These are phyloP conservation scores for Skeletonema costatum DNA, from an alignment of 108 stramenopile genomes.

Conservation along the genomic window DNA sequence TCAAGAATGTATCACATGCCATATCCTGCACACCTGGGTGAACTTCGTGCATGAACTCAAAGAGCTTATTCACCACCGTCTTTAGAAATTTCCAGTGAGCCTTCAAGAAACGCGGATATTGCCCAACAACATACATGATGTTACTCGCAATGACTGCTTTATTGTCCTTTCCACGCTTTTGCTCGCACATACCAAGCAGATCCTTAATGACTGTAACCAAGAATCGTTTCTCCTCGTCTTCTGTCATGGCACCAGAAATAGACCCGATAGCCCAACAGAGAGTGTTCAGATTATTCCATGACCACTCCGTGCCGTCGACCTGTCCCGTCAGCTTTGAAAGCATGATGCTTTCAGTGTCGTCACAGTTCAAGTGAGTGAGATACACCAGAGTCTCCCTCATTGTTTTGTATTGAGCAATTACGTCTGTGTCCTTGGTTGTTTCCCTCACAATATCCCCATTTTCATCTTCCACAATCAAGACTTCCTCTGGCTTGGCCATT, in stretches of 20 bases:
- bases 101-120: slow-evolving; percentile 99
- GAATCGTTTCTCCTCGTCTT: slow-evolving; percentile 99
- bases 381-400: slow-evolving; percentile 98
- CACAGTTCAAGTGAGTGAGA: slow-evolving; percentile 97
- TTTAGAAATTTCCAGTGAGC: slow-evolving; percentile 99
- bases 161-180: slow-evolving; percentile 98
- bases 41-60: slow-evolving; percentile 99
- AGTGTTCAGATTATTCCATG: slow-evolving; percentile 96
- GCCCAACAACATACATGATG: slow-evolving; percentile 99
- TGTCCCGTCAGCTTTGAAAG: slow-evolving; percentile 95
- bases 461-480: slow-evolving; percentile 98
- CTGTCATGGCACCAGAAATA: slow-evolving; percentile 98
- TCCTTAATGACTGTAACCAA: slow-evolving; percentile 99
- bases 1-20: slow-evolving; percentile 99
- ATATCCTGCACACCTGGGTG: slow-evolving; percentile 99
- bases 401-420: slow-evolving; percentile 99
- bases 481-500: slow-evolving; percentile 99
- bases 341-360: slow-evolving; percentile 98
- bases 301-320: slow-evolving; percentile 90
- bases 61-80: slow-evolving; percentile 99
- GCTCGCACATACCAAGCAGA: slow-evolving; percentile 94
- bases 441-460: slow-evolving; percentile 98
- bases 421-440: slow-evolving; percentile 97
- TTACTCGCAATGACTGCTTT: slow-evolving; percentile 98
- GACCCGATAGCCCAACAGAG: slow-evolving; percentile 99